Conservation (phyloP, 495 filamentous ascomycete species). For the Podospora fimiseda region DNA sequence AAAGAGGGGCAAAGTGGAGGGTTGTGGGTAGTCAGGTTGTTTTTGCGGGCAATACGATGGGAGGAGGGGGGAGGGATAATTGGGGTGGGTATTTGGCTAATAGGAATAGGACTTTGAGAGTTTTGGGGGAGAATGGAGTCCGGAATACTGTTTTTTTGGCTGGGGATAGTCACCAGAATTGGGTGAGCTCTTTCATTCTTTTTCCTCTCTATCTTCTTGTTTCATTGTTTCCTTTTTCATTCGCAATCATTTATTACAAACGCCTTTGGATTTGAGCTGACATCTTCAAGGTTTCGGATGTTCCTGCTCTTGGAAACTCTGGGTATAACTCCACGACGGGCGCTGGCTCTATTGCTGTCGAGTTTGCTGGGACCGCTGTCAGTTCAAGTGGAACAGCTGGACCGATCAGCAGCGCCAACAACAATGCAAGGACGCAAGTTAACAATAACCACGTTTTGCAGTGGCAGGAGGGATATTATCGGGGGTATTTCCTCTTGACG, state of each 20-base stretch:
- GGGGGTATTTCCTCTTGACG: constrained; percentile 53
- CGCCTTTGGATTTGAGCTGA: no score
- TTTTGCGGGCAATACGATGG: constrained; percentile 49
- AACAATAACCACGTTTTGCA: constrained; percentile 50
- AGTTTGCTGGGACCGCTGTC: constrained; percentile 57
- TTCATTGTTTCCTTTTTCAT: no score
- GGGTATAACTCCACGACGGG: constrained; percentile 50
- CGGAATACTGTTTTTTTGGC: constrained; percentile 56
- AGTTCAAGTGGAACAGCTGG: constrained; percentile 47
- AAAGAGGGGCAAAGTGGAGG: constrained; percentile 54
- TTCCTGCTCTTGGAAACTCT: constrained; percentile 51
- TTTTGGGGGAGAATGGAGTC: constrained; percentile 52
- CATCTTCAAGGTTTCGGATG: constrained; percentile 42
- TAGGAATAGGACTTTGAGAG: constrained; percentile 53
- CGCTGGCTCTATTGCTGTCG: constrained; percentile 51
- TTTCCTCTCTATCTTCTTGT: no score
- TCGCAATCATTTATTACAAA: no score
- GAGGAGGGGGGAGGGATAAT: constrained; percentile 29
- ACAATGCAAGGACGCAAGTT: constrained; percentile 37
- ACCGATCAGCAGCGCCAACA: constrained; percentile 37
- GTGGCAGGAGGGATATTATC: constrained; percentile 60
- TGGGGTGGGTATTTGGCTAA: constrained; percentile 50
- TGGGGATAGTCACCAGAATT: constrained; percentile 55
- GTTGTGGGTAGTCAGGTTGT: constrained; percentile 58
- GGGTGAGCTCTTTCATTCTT: no score